Evolutionary conservation across 768 basidiomycete genomes (phyloP), one percentile per base, ranked within the genome.

Genomic region (Mycena galopus): DNA sequence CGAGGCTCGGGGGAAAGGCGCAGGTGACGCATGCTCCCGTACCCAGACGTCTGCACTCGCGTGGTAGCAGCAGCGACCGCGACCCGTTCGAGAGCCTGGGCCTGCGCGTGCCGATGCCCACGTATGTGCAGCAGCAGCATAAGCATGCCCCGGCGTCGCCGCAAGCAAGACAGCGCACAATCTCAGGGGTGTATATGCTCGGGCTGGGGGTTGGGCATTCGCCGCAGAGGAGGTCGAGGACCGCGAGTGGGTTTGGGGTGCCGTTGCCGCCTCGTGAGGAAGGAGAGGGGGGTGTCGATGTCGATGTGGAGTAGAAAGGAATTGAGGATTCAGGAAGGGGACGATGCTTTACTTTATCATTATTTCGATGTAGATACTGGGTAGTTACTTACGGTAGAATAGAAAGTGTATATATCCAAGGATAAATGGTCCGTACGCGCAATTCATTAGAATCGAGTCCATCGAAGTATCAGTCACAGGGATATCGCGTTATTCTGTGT

Each of bases 111-210:
- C 65, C 73, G 57, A 74, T 74, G 69, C 73, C 69, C 25, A 25
- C 67, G 21, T 74, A 71, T 39, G 62, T 68, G 6, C 27, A 27
- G 29, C 59, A 51, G 71, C 57, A 42, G 64, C 56, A 47, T 12
- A 39, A 47, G 47, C 58, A 33, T n/a, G 19, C 27, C 35, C 66
- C 44, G 65, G 59, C 53, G 12, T 25, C n/a, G 57, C 27, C 16
- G 37, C 42, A 0, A 30, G 50, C 33, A 30, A 37, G 73, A 57
- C 73, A 74, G 63, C 60, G 73, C 25, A 74, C 73, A 50, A 65
- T 74, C 7, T 74, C 69, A 63, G 73, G 73, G 17, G 73, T 74
- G 66, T 74, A 67, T 69, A 73, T 74, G 73, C 65, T 74, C 5
- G 73, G 73, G 47, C 66, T 74, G 16, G 73, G 73, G 0, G 59